A percentile compares a stretch with the other conserved stretches of the same genome.
Evolutionary conservation across 257 asterid species (phyloP).

Genomic region (Plantago major): DNA sequence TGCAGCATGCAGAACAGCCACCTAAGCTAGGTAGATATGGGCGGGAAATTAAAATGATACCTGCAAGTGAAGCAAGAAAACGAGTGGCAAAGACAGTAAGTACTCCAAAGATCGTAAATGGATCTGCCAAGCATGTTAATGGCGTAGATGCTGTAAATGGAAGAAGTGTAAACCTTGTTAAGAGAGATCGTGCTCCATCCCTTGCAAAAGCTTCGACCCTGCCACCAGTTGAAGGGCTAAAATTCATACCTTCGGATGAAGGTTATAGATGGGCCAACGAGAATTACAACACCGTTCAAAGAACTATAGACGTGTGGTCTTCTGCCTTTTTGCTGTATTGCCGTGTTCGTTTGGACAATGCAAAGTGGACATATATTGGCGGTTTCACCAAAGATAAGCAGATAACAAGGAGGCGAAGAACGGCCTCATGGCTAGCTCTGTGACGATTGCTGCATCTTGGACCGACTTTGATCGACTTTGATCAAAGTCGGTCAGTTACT

Average conservation of each 20-base stretch:
- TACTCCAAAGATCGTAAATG: slow-evolving; percentile 38
- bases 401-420: slow-evolving; percentile 71
- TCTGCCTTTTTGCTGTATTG: slow-evolving; percentile 75
- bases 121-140: slow-evolving; percentile 37
- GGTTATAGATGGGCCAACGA: slow-evolving; percentile 96
- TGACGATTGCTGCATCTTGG: slow-evolving; percentile 86
- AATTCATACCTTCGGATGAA: slow-evolving; percentile 87
- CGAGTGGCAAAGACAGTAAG: slow-evolving; percentile 27
- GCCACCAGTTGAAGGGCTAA: slow-evolving; percentile 62
- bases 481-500: slow-evolving; percentile 96
- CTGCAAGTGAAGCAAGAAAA: slow-evolving; percentile 51
- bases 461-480: too few species aligned
- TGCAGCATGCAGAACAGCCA: slow-evolving; percentile 55
- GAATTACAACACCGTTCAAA: slow-evolving; percentile 73
- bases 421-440: slow-evolving; percentile 92
- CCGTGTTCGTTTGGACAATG: slow-evolving; percentile 71
- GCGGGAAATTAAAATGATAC: slow-evolving; percentile 64
- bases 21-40: slow-evolving; percentile 50
- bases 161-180: slow-evolving; percentile 36
- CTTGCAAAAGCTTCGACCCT: slow-evolving; percentile 31
- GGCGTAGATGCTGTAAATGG: slow-evolving; percentile 37
- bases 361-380: too few species aligned
- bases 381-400: slow-evolving; percentile 85
- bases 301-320: slow-evolving; percentile 86
- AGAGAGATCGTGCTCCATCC: slow-evolving; percentile 36